A percentile compares a stretch with the other conserved stretches of the same genome.
These are phyloP conservation scores for Monosporascus sp. DNA, from an alignment of 2,329 filamentous ascomycete species.

Conservation along the genomic window DNA sequence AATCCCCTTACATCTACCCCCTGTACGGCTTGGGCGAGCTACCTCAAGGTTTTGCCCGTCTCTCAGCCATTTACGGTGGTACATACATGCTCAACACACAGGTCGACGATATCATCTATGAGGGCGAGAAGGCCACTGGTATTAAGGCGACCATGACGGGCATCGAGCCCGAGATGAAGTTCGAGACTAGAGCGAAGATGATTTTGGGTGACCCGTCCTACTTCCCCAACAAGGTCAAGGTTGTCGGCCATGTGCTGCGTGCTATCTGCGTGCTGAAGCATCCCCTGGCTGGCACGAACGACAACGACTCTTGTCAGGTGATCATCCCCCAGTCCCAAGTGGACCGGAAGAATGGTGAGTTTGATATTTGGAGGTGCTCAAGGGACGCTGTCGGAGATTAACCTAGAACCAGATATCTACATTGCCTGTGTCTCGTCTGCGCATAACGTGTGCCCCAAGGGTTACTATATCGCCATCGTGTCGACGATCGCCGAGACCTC, in stretches of 20 bases:
- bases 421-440: conserved; percentile 91
- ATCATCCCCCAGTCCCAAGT: conserved; percentile 98
- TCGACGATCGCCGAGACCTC: conserved; percentile 91
- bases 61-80: conserved; percentile 96
- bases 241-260: conserved; percentile 85
- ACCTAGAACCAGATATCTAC: conserved; percentile 59
- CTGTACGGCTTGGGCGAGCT: conserved; percentile 96
- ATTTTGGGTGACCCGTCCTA: conserved; percentile 96
- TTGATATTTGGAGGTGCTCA: neutral
- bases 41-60: conserved; percentile 92
- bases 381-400: conserved; percentile 1
- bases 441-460: conserved; percentile 98
- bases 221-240: conserved; percentile 84
- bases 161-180: conserved; percentile 80
- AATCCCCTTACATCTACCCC: conserved; percentile 99
- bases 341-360: conserved; percentile 86
- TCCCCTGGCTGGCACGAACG: conserved; percentile 82
- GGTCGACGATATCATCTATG: conserved; percentile 84
- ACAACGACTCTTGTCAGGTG: conserved; percentile 84
- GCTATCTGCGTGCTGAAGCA: conserved; percentile 98
- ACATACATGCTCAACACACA: conserved; percentile 99
- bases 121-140: conserved; percentile 78
- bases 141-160: conserved; percentile 98
- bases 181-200: conserved; percentile 92
- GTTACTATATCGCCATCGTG: conserved; percentile 98